These are phyloP conservation scores for Globisporangium emineosum DNA, from an alignment of 352 stramenopile genomes.

Conservation along the genomic window DNA sequence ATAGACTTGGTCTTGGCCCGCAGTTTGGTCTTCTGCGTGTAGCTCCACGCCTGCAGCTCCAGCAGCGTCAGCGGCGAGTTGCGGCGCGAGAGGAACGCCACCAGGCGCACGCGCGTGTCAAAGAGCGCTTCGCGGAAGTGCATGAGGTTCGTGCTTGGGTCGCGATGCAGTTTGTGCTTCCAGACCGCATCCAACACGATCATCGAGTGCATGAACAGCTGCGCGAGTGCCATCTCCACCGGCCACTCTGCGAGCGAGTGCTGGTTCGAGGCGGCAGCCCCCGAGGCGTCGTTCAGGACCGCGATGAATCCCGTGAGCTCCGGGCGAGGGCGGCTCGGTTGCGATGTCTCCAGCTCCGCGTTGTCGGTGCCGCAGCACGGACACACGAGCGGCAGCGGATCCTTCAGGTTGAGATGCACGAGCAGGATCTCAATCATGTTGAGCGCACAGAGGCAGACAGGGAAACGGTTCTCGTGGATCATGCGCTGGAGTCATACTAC, in stretches of 20 bases:
- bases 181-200: conserved; percentile 58
- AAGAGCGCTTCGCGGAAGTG: conserved; percentile 59
- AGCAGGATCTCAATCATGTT: conserved; percentile 71
- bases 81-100: conserved; percentile 46
- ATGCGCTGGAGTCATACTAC: conserved; percentile 43
- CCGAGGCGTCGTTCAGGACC: conserved; percentile 44
- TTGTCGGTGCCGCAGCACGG: conserved; percentile 71
- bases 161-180: conserved; percentile 43
- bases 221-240: conserved; percentile 47
- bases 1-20: conserved; percentile 11
- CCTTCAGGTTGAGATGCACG: conserved; percentile 67
- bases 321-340: conserved; percentile 43
- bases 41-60: conserved; percentile 51
- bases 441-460: conserved; percentile 55
- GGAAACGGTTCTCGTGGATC: conserved; percentile 67
- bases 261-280: conserved; percentile 33
- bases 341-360: conserved; percentile 50
- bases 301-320: conserved; percentile 54
- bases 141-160: conserved; percentile 56
- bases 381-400: conserved; percentile 56
- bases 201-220: conserved; percentile 63
- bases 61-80: conserved; percentile 42
- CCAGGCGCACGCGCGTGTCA: conserved; percentile 41
- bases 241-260: conserved; percentile 36
- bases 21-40: conserved; percentile 24